Percentiles rank a stretch among this genome's conserved stretches.
Evolutionary conservation across 148 eudicot species (phyloP).

Genomic region (Amaranthus cruentus): DNA sequence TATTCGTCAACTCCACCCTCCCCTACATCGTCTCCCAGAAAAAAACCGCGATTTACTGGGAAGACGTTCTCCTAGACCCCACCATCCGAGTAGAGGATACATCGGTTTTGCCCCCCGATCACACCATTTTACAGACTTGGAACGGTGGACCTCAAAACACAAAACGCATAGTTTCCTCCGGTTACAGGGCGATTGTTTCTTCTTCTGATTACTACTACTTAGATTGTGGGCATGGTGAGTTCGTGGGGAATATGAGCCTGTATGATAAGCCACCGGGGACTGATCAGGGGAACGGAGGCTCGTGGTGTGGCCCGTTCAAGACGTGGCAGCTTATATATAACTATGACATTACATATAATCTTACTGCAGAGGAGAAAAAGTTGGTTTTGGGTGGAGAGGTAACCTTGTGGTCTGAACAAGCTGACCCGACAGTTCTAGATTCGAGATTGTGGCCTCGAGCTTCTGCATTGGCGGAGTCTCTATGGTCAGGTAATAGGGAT

Average conservation of each 20-base stretch:
- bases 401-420: constrained; percentile 92
- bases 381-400: constrained; percentile 90
- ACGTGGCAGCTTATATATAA: constrained; percentile 87
- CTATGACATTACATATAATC: constrained; percentile 67
- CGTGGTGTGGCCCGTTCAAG: constrained; percentile 94
- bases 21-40: constrained; percentile 55
- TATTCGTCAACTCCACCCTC: constrained; percentile 57
- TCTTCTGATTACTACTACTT: constrained; percentile 75
- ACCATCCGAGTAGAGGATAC: constrained; percentile 34
- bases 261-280: constrained; percentile 50
- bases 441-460: constrained; percentile 77
- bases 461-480: constrained; percentile 68
- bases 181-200: constrained; percentile 77
- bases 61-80: constrained; percentile 61
- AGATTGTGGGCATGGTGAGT: constrained; percentile 93
- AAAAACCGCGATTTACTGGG: constrained; percentile 83
- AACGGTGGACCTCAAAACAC: constrained; percentile 62
- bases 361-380: constrained; percentile 48
- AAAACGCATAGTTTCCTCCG: constrained; percentile 56
- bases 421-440: constrained; percentile 73
- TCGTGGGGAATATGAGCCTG: constrained; percentile 60
- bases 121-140: constrained; percentile 80
- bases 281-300: constrained; percentile 59
- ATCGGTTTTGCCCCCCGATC: constrained; percentile 49
- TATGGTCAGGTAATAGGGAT: constrained; percentile 82